Base-by-base conservation (phyloP, 306 rosid species). In the Sphenostylis stenocarpa region DNA sequence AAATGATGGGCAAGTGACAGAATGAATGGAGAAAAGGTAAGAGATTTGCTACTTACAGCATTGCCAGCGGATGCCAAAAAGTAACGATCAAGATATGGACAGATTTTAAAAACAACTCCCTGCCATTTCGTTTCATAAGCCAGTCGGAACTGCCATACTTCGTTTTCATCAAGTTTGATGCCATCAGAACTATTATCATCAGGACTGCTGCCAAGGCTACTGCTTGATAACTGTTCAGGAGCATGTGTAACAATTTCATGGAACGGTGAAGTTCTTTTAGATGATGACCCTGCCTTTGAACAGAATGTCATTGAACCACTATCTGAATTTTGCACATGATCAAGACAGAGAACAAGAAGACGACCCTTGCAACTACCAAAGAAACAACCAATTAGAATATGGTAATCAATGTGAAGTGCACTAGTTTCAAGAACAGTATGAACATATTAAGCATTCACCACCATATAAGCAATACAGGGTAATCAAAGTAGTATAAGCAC, bases 1-100 rank as follows among this genome's bases (percentile, higher is more conserved):
- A 64, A 55, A 70, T 60, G 47, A 65, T 14, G 9, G 48, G 16
- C 24, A 36, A 51, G 66, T 63, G 57, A 69, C 34, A 41, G 26
- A 74, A 77, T 34, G 26, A 65, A 78, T 43, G 69, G 36, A 62
- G 17, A 28, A 33, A 45, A 68, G 57, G 67, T 16, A 33, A 41
- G 48, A 82, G 20, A n/a, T 67, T 67, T 16, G 49, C 47, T 39
- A 90, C 96, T 89, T 89, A 94, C 98, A 75, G 81, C 80, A 89
- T 83, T 94, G 67, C 96, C 95, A 76, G 96, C 87, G 67, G 98
- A 89, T 65, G 96, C 98, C 91, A 94, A 81, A 81, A 94, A 94
- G 87, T 88, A 94, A 57, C 90, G 93, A 78, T 94, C 95, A 84
- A 91, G 97, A 84, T 90, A 94, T 70, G 97, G 90, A 79, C 96